phyloP scores from a whole-genome alignment of 169 alveolate genomes.

The Amoebophrya sp. region DNA sequence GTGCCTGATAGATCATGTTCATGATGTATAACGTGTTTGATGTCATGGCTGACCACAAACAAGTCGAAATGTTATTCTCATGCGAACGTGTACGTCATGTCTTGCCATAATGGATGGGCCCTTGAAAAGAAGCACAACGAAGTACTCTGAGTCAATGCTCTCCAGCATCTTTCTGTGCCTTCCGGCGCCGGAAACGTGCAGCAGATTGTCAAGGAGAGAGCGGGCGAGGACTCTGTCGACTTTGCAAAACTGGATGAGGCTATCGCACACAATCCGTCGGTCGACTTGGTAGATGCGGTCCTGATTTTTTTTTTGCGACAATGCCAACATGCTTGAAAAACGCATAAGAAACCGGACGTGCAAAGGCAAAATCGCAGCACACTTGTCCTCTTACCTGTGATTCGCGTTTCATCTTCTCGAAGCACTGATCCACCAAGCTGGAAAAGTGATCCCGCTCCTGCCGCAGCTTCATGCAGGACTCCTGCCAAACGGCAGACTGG shows the following conservation, averaged over 20 bases:
- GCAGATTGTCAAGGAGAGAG: neutral
- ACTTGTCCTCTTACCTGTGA: neutral
- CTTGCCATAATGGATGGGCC: no score
- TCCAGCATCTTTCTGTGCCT: neutral
- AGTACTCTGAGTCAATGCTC: neutral
- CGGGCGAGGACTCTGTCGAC: neutral
- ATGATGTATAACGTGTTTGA: no score
- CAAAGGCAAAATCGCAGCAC: no score
- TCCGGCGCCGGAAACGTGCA: neutral
- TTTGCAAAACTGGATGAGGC: neutral
- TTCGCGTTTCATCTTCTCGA: conserved; percentile 13
- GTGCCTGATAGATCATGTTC: neutral
- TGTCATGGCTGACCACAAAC: no score
- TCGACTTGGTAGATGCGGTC: conserved; percentile 11
- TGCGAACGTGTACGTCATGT: no score
- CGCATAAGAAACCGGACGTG: no score
- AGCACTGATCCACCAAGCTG: neutral
- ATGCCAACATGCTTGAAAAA: no score
- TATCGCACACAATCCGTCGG: neutral
- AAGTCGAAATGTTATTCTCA: no score
- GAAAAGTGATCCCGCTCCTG: neutral
- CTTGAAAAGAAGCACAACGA: no score
- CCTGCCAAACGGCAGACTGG: neutral
- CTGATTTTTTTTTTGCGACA: no score
- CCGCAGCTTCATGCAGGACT: neutral